Evolutionary conservation across 192 early-diverging fungal species (phyloP), one percentile per base, ranked within the genome.

Genomic region (Backusella luteola): DNA sequence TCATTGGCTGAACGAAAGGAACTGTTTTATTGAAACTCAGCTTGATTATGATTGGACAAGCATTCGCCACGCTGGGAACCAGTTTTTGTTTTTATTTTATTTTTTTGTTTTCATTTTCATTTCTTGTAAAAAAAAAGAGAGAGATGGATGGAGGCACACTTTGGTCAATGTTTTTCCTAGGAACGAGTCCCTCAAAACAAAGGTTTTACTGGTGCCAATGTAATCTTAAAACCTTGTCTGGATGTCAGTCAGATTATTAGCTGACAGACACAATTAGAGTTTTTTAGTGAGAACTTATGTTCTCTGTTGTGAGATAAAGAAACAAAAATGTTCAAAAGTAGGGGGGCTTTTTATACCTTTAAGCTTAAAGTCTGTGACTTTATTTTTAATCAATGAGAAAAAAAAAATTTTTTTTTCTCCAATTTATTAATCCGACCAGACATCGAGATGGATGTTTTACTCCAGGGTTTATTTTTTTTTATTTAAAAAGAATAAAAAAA

Each of bases 251-350:
- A 44, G 44, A 71, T 49, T 17, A 49, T n/a, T 9, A 23, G 23
- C 70, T 41, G 19, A 42, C 8, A 23, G 38, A n/a, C 26, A 42
- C 17, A 42, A 46, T 34, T 71, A 7, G 21, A 46, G 44, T 38
- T 29, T 32, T 39, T 71, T 71, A 14, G 34, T 49, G 44, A 71
- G 44, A 49, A 71, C 26, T 49, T 71, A 26, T 19, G 26, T 71
- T 49, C 44, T 71, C 70, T 39, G 44, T 71, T 49, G 70, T 71
- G 70, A 71, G 70, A 71, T 71, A 49, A 71, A 71, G 70, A 71
- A 14, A 42, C 38, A 29, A 49, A 15, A 66, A 2, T 34, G 29
- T 26, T 26, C 21, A 26, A 71, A 32, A 44, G 12, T 34, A 5
- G 34, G 3, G 1, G 15, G 70, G 70, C 70, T 71, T 49, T 71